Percentiles rank a stretch among this genome's conserved stretches.
Evolutionary conservation across 768 basidiomycete genomes (phyloP).

Genomic region (Hydnomerulius pinastri): DNA sequence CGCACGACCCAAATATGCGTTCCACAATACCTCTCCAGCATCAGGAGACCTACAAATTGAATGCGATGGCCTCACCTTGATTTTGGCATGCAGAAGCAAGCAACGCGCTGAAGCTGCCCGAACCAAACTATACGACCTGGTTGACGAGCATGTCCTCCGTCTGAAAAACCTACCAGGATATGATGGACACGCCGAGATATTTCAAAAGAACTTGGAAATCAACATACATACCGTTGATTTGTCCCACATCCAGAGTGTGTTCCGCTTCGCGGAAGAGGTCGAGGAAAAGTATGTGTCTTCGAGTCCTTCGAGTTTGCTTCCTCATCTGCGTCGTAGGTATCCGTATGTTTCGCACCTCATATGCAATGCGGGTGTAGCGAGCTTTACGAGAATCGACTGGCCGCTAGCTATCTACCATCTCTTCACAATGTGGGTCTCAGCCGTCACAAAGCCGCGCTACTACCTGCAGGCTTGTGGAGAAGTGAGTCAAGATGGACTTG

Average conservation of each 20-base stretch:
- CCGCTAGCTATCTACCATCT: slow-evolving; percentile 46
- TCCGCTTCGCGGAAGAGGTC: slow-evolving; percentile 61
- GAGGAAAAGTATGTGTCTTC: slow-evolving; percentile 47
- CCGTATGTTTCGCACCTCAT: slow-evolving; percentile 81
- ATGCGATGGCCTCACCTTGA: slow-evolving; percentile 64
- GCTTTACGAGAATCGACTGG: slow-evolving; percentile 59
- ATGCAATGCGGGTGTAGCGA: slow-evolving; percentile 75
- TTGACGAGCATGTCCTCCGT: slow-evolving; percentile 55
- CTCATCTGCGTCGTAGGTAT: slow-evolving; percentile 47
- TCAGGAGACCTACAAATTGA: slow-evolving; percentile 22
- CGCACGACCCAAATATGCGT: slow-evolving; percentile 42
- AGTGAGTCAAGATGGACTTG: slow-evolving; percentile 66
- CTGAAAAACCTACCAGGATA: slow-evolving; percentile 39
- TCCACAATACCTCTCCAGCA: slow-evolving; percentile 8
- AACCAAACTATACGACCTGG: slow-evolving; percentile 47
- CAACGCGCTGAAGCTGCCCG: slow-evolving; percentile 65
- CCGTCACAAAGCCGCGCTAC: slow-evolving; percentile 56
- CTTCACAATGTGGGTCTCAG: slow-evolving; percentile 42
- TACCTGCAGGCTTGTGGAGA: slow-evolving; percentile 61
- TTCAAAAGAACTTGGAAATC: slow-evolving; percentile 60
- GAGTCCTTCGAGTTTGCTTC: background rate
- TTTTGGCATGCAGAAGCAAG: slow-evolving; percentile 77
- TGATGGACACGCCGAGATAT: slow-evolving; percentile 55
- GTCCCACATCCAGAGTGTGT: slow-evolving; percentile 56
- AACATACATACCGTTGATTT: slow-evolving; percentile 69